These are phyloP conservation scores for Pythium aphanidermatum DNA, from an alignment of 352 stramenopile species.

Conservation along the genomic window DNA sequence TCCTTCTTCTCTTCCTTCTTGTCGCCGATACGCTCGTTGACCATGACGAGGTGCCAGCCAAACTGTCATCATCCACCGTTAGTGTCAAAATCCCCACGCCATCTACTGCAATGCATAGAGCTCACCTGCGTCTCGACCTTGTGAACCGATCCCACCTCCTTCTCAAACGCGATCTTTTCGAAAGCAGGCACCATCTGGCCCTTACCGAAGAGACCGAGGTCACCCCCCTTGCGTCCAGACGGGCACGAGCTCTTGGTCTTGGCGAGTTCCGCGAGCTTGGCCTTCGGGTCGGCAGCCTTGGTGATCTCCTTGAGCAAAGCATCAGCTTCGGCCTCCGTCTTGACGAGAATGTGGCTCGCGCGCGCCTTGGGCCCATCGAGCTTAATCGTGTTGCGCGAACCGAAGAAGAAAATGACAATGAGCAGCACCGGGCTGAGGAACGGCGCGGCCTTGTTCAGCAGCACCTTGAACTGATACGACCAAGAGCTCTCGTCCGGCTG, in stretches of 20 bases:
- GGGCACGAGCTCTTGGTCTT: conserved; percentile 70
- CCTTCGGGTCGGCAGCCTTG: conserved; percentile 40
- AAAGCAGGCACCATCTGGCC: conserved; percentile 78
- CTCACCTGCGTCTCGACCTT: conserved; percentile 81
- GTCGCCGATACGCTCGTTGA: conserved; percentile 56
- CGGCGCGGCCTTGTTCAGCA: conserved; percentile 13
- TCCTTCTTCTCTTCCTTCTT: conserved; percentile 26
- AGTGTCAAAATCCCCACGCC: neutral
- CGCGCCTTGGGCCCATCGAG: conserved; percentile 29
- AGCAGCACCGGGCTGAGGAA: conserved; percentile 21
- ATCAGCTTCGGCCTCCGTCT: conserved; percentile 59
- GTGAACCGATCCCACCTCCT: conserved; percentile 62
- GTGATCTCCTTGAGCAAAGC: conserved; percentile 45
- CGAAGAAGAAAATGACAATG: conserved; percentile 21
- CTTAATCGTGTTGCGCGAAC: conserved; percentile 14
- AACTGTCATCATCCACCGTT: conserved; percentile 27
- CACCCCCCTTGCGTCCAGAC: conserved; percentile 52
- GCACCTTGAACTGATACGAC: conserved; percentile 17
- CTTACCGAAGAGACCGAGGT: conserved; percentile 62
- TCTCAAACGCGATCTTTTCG: conserved; percentile 65
- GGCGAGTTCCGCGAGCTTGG: conserved; percentile 60
- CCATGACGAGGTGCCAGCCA: conserved; percentile 73
- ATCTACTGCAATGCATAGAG: too few species aligned
- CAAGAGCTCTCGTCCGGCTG: conserved; percentile 15
- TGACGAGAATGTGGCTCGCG: conserved; percentile 79